Percentiles rank a stretch among this genome's conserved stretches.
phyloP scores from a whole-genome alignment of 352 stramenopile genomes.

The Blastocystis hominis region DNA sequence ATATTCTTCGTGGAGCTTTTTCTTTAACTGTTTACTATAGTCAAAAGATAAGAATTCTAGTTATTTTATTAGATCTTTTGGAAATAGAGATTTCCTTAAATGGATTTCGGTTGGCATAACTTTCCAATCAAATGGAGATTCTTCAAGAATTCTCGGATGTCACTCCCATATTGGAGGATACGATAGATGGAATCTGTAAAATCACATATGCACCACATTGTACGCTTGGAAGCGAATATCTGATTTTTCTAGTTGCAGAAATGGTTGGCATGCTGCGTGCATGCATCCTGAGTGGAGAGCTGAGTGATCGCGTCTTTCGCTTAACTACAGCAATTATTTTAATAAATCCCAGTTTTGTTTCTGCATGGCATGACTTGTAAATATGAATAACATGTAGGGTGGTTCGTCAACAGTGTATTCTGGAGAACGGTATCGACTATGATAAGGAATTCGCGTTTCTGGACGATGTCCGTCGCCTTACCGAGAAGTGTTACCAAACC shows the following conservation, averaged over 20 bases:
- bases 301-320: constrained; percentile 12
- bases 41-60: not conserved
- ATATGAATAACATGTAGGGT: not conserved
- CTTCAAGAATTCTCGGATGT: not conserved
- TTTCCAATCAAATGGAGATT: not conserved
- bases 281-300: not conserved
- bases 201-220: not conserved
- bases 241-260: not conserved
- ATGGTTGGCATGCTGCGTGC: not conserved
- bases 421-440: not conserved
- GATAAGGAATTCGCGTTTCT: constrained; percentile 41
- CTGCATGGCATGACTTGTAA: not conserved
- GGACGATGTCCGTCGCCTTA: not conserved
- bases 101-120: no score
- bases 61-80: no score
- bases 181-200: constrained; percentile 16
- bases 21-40: not conserved
- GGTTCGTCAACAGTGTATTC: constrained; percentile 11
- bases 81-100: no score
- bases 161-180: not conserved
- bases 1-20: constrained; percentile 19
- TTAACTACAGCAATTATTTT: not conserved
- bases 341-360: not conserved
- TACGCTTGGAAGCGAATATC: not conserved
- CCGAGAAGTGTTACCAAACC: constrained; percentile 46